These are phyloP conservation scores for Moesziomyces sp. DNA, from an alignment of 1,284 basidiomycete species.

Conservation along the genomic window DNA sequence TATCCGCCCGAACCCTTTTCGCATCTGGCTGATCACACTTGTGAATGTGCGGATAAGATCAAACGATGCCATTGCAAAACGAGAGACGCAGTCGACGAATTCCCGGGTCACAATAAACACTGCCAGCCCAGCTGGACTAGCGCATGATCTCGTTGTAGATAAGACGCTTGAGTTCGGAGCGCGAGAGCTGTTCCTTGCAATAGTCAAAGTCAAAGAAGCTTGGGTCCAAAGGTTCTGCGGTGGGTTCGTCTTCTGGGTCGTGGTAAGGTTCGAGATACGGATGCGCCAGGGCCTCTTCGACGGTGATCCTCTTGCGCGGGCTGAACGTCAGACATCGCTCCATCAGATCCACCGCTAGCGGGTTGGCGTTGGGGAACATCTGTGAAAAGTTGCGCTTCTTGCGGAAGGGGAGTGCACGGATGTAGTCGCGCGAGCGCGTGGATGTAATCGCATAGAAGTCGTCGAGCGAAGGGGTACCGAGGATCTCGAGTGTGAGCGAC, in stretches of 20 bases:
- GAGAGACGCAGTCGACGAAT: too few species aligned
- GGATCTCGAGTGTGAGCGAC: constrained; percentile 73
- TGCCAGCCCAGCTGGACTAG: neutral
- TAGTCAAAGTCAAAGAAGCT: constrained; percentile 66
- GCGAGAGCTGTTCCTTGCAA: constrained; percentile 69
- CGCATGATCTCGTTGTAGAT: constrained; percentile 63
- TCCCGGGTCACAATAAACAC: too few species aligned
- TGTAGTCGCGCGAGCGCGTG: constrained; percentile 85
- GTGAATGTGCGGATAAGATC: neutral
- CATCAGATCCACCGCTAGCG: constrained; percentile 78
- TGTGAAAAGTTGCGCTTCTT: constrained; percentile 81
- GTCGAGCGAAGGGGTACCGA: constrained; percentile 74
- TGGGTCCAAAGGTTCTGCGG: constrained; percentile 61
- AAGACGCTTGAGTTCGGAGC: constrained; percentile 66
- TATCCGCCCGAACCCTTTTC: neutral
- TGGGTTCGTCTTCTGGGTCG: constrained; percentile 66
- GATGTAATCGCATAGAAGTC: constrained; percentile 80
- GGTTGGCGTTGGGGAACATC: constrained; percentile 83
- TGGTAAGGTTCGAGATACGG: constrained; percentile 66
- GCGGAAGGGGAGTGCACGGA: constrained; percentile 89
- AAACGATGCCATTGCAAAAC: constrained; percentile 3
- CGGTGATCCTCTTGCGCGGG: constrained; percentile 64
- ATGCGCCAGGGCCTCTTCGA: constrained; percentile 66
- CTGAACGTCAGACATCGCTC: constrained; percentile 82
- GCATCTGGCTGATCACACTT: too few species aligned